Evolutionary conservation across 2,329 filamentous ascomycete species (phyloP).

Genomic region (Ploettnerulaceae sp.): DNA sequence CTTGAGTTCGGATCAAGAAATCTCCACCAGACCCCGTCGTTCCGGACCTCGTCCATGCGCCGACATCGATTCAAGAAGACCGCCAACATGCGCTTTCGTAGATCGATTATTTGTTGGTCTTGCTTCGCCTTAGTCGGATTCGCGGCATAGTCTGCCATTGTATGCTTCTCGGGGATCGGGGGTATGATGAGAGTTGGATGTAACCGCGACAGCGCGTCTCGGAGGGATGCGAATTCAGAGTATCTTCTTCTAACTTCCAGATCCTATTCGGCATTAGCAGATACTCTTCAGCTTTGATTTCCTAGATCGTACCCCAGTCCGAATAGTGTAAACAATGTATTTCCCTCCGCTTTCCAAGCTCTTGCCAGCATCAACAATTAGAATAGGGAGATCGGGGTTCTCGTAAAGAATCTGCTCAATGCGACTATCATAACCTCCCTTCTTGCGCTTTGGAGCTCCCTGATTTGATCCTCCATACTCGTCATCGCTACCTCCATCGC

Average conservation of each 20-base stretch:
- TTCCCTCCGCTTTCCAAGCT: conserved; percentile 85
- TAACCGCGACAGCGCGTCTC: conserved; percentile 81
- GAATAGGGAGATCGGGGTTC: conserved; percentile 80
- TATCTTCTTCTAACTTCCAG: conserved; percentile 92
- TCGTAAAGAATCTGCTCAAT: conserved; percentile 98
- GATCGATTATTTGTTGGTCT: conserved; percentile 92
- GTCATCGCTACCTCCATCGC: conserved; percentile 45
- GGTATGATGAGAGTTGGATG: conserved; percentile 95
- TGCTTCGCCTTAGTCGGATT: conserved; percentile 98
- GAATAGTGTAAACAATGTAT: conserved; percentile 96
- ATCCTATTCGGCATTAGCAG: conserved; percentile 53
- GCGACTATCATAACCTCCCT: conserved; percentile 86
- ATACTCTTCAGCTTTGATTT: neutral
- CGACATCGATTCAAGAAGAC: conserved; percentile 94
- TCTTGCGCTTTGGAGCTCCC: conserved; percentile 58
- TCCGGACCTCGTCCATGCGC: conserved; percentile 83
- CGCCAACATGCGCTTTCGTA: conserved; percentile 92
- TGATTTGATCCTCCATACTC: conserved; percentile 40
- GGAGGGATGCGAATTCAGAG: conserved; percentile 90
- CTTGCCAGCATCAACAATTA: conserved; percentile 94
- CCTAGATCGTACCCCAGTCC: conserved; percentile 66
- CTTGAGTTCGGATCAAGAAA: conserved; percentile 97
- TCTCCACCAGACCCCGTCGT: conserved; percentile 95
- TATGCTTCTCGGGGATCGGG: conserved; percentile 97
- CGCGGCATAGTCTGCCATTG: conserved; percentile 96